These are phyloP conservation scores for Penicillium samsonianum DNA, from an alignment of 495 filamentous ascomycete genomes.

Conservation along the genomic window DNA sequence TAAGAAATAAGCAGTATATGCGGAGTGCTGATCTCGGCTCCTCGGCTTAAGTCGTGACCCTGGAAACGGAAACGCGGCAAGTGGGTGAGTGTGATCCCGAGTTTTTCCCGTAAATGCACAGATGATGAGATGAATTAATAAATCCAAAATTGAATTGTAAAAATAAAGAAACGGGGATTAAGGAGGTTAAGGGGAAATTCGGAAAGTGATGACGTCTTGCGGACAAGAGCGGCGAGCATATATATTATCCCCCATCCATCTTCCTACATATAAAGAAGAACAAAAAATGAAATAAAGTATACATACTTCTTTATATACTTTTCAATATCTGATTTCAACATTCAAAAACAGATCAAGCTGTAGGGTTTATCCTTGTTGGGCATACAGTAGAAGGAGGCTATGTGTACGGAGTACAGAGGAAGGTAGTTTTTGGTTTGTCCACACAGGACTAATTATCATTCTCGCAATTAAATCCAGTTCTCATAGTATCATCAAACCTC, in stretches of 20 bases:
- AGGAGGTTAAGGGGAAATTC: not conserved
- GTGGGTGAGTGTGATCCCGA: conserved; percentile 16
- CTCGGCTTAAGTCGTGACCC: conserved; percentile 26
- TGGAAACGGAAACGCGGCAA: conserved; percentile 17
- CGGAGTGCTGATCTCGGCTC: conserved; percentile 13
- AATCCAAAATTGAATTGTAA: not conserved
- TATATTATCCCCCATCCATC: not conserved
- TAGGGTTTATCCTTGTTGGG: not conserved
- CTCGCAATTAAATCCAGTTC: not conserved
- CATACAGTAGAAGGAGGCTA: not conserved
- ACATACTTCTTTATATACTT: not conserved
- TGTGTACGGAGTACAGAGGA: not conserved
- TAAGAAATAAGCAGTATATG: not conserved
- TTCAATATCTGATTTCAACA: not conserved
- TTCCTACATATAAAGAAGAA: not conserved
- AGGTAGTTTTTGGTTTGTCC: not conserved
- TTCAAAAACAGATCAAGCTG: too few species aligned
- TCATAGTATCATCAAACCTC: not conserved
- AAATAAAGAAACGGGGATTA: not conserved
- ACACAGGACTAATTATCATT: not conserved
- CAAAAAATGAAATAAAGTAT: not conserved
- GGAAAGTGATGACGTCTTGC: conserved; percentile 6
- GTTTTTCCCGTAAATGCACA: conserved; percentile 8
- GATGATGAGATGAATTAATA: too few species aligned
- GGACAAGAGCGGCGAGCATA: not conserved